Conservation (phyloP, 169 alveolate species). For the Theileria equi region DNA sequence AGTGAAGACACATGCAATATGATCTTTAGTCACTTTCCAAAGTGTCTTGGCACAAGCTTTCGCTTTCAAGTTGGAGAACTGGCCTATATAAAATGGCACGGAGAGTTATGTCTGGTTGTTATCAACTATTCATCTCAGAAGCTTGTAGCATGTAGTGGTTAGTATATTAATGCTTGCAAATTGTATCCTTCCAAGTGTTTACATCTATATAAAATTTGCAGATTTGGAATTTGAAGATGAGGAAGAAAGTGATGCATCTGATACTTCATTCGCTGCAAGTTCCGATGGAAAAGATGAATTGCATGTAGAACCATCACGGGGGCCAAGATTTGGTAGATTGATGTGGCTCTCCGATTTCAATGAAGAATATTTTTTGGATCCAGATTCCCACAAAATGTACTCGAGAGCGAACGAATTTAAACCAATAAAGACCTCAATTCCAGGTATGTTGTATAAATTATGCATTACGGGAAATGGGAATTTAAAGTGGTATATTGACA, state of each 20-base stretch:
- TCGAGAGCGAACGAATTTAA: conserved; percentile 7
- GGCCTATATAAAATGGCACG: conserved; percentile 45
- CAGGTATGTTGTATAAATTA: background rate
- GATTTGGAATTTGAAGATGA: conserved; percentile 15
- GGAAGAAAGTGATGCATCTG: conserved; percentile 4
- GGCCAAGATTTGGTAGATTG: background rate
- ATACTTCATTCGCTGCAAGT: background rate
- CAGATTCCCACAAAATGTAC: conserved; percentile 8
- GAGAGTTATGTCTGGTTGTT: conserved; percentile 49
- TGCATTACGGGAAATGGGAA: too few species aligned
- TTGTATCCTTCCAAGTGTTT: background rate
- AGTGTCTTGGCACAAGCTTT: conserved; percentile 24
- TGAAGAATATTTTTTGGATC: conserved; percentile 17
- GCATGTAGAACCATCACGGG: background rate
- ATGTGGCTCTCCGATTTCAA: conserved; percentile 18
- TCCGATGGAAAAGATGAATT: background rate
- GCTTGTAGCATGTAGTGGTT: background rate
- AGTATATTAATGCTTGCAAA: background rate
- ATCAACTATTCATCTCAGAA: conserved; percentile 55
- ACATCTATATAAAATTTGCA: background rate
- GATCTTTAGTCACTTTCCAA: conserved; percentile 54
- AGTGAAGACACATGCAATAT: conserved; percentile 44
- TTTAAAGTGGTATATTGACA: too few species aligned
- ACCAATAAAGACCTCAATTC: conserved; percentile 2
- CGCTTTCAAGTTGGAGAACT: conserved; percentile 58